These are phyloP conservation scores for Lodderomyces margitis DNA, from an alignment of 1,139 yeast genomes.

Conservation along the genomic window DNA sequence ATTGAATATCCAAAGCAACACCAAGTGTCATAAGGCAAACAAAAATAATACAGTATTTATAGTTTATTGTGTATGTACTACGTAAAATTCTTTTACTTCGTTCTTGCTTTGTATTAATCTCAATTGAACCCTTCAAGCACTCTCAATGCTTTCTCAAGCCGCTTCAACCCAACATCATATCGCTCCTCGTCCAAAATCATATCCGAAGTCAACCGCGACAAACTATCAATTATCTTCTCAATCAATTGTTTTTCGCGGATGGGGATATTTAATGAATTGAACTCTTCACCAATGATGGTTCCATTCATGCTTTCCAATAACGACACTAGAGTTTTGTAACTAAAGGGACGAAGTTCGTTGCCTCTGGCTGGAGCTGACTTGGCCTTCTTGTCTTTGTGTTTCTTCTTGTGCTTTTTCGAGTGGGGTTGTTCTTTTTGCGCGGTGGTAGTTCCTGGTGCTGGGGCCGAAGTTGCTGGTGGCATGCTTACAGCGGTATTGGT, in stretches of 20 bases:
- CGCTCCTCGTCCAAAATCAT: conserved; percentile 82
- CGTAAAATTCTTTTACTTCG: too few relatives aligned
- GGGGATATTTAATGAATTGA: conserved; percentile 71
- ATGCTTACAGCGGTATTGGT: conserved; percentile 7
- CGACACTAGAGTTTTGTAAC: conserved; percentile 56
- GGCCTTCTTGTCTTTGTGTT: conserved; percentile 13
- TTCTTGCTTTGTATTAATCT: too few relatives aligned
- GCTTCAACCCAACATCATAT: conserved; percentile 73
- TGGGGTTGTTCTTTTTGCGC: background rate
- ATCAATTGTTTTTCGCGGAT: conserved; percentile 73
- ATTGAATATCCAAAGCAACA: background rate
- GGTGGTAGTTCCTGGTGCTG: background rate
- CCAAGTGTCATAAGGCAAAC: too few relatives aligned
- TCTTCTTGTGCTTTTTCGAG: background rate
- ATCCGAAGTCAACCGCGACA: conserved; percentile 82
- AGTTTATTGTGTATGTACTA: too few relatives aligned
- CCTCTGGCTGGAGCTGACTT: conserved; percentile 4
- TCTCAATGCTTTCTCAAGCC: conserved; percentile 76
- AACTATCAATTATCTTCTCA: conserved; percentile 81
- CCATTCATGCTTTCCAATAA: conserved; percentile 64
- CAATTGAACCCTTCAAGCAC: conserved; percentile 73
- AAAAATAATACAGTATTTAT: too few relatives aligned
- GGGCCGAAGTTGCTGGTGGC: conserved; percentile 6
- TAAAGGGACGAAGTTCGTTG: conserved; percentile 45
- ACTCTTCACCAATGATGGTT: conserved; percentile 65